Evolutionary conservation across 225 moss, liverwort and hornwort species (phyloP).

Genomic region (Rhytidiadelphus loreus): DNA sequence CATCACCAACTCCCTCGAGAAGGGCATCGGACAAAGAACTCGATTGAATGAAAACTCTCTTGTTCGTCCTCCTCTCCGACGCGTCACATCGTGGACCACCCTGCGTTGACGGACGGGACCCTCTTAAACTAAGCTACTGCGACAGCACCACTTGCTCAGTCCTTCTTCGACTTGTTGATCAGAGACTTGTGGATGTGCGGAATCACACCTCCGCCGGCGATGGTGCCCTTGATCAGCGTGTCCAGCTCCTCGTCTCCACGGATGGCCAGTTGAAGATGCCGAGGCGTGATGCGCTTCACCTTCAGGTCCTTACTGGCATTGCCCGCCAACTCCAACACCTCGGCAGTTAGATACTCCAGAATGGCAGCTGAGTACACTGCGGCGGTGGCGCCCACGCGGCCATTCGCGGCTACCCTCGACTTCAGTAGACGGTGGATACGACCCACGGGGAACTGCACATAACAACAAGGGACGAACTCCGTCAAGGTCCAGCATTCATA

Average conservation of each 20-base stretch:
- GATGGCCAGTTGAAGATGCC: slow-evolving; percentile 86
- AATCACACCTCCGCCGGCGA: slow-evolving; percentile 69
- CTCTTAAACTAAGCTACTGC: background rate
- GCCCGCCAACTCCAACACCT: slow-evolving; percentile 87
- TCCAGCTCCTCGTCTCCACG: slow-evolving; percentile 69
- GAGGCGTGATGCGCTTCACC: slow-evolving; percentile 88
- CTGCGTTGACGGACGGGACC: slow-evolving; percentile 34
- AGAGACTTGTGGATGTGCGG: slow-evolving; percentile 92
- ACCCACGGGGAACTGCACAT: slow-evolving; percentile 78
- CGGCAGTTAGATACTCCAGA: slow-evolving; percentile 79
- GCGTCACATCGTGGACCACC: background rate
- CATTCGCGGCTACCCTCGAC: slow-evolving; percentile 79
- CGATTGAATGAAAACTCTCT: background rate
- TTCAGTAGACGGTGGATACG: slow-evolving; percentile 84
- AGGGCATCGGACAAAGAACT: background rate
- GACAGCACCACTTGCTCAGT: slow-evolving; percentile 4
- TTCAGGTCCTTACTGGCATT: slow-evolving; percentile 92
- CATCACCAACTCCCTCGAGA: background rate
- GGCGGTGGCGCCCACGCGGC: slow-evolving; percentile 82
- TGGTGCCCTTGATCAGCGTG: slow-evolving; percentile 79
- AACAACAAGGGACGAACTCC: background rate
- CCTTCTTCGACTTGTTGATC: slow-evolving; percentile 86
- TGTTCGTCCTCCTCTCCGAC: background rate
- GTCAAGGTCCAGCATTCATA: background rate
- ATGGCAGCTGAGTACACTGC: slow-evolving; percentile 92